A percentile compares a stretch with the other conserved stretches of the same genome.
Evolutionary conservation across 1,284 basidiomycete genomes (phyloP).

Genomic region (Ceratobasidium sp.): DNA sequence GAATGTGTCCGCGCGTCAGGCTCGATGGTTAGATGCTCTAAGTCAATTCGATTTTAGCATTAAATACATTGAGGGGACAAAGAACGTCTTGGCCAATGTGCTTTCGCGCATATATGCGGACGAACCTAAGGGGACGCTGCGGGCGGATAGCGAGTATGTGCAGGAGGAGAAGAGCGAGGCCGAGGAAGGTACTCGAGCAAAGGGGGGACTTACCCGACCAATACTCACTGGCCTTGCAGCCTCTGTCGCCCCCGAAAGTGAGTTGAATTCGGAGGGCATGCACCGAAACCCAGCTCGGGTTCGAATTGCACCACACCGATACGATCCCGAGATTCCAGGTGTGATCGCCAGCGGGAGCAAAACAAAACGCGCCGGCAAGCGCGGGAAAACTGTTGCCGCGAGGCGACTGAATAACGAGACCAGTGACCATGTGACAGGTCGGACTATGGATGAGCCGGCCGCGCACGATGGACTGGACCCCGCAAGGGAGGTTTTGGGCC

Average conservation of each 20-base stretch:
- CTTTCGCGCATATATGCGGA: constrained; percentile 36
- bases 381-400: too few relatives aligned
- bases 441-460: too few relatives aligned
- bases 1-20: constrained; percentile 55
- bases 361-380: not conserved
- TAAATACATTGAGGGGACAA: constrained; percentile 55
- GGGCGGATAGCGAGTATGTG: constrained; percentile 1
- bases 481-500: not conserved
- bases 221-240: not conserved
- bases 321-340: constrained; percentile 7
- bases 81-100: constrained; percentile 42
- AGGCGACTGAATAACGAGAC: too few relatives aligned
- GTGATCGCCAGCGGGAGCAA: not conserved
- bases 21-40: constrained; percentile 58
- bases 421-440: too few relatives aligned
- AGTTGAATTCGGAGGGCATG: not conserved
- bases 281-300: not conserved
- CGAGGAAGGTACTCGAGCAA: not conserved
- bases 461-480: not conserved
- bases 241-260: not conserved
- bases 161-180: not conserved
- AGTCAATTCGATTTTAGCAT: constrained; percentile 57
- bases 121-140: not conserved
- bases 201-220: not conserved
- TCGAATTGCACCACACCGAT: not conserved